Percentiles rank a stretch among this genome's conserved stretches.
phyloP scores from a whole-genome alignment of 2,329 filamentous ascomycete genomes.

The Verticillium tricorpus region DNA sequence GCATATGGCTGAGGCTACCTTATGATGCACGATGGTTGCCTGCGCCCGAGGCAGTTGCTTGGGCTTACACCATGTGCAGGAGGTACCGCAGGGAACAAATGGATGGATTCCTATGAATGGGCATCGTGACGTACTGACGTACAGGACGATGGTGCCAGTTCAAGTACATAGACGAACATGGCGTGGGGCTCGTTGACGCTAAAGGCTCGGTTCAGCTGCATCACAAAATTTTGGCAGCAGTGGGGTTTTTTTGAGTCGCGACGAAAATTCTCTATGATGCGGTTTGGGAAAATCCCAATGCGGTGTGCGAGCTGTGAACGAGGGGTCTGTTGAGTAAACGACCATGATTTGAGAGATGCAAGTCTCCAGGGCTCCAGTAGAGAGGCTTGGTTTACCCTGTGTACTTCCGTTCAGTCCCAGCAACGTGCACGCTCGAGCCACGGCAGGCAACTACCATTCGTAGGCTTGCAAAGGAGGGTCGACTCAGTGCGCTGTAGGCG shows the following conservation, averaged over 20 bases:
- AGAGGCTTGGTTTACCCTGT: no score
- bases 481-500: not conserved
- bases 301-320: no score
- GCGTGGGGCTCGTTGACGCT: not conserved
- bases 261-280: not conserved
- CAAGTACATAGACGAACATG: not conserved
- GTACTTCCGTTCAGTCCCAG: not conserved
- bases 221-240: not conserved
- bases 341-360: no score
- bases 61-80: no score
- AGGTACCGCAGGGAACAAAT: no score
- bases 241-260: not conserved
- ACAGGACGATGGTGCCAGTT: not conserved
- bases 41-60: no score
- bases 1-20: no score
- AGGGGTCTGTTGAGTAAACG: no score
- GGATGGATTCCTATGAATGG: no score
- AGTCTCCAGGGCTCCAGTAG: no score
- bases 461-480: not conserved
- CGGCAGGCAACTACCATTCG: not conserved
- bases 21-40: no score
- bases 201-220: not conserved
- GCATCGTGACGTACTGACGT: not conserved
- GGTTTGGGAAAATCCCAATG: not conserved
- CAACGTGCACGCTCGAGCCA: not conserved